Base-by-base conservation (phyloP, 2,329 filamentous ascomycete species). In the Microdochium nivale region DNA sequence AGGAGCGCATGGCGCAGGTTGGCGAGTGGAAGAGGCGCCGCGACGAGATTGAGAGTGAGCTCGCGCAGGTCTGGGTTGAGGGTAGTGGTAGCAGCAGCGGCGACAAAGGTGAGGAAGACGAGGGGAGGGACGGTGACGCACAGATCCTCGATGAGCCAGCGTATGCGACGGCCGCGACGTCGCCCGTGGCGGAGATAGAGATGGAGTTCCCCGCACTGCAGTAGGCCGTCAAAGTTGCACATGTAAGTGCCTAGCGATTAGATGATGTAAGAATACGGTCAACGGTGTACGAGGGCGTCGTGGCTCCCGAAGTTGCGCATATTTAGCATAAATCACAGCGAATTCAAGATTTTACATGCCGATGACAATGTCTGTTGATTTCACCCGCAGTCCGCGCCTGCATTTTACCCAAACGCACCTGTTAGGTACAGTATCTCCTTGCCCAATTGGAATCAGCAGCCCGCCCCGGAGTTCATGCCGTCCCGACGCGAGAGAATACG, bases 11-110 rank as follows among this genome's bases (percentile, higher is more conserved):
- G 8, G 78, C 82, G 11, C 85, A 89, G 68, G 92, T 97, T 0
- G 87, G 92, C 51, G 79, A 84, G 60, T 95, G 90, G 90, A 90
- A 92, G 74, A 71, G 72, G 57, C 79, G 94, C 49, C 81, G 83
- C 33, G 78, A 83, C 49, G 87, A 90, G 66, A 95, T 99, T 61
- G 90, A 97, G 62, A 70, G 71, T 44, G 92, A 99, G 71, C 72
- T 99, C 53, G 82, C 75, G 25, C 72, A 76, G 57, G 80, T 83
- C 37, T 83, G 79, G 80, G 77, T 78, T 3, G 77, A 80, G 48
- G 69, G 74, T n/a, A n/a, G n/a, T n/a, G n/a, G n/a, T n/a, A n/a
- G n/a, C 44, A 40, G 35, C 35, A n/a, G 35, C n/a, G 16, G n/a
- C n/a, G 40, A 4, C 21, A 19, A 37, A 19, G 33, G 33, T 14